Evolutionary conservation across 2,329 filamentous ascomycete genomes (phyloP), one percentile per base, ranked within the genome.

Genomic region (Zasmidium citrigriseum): DNA sequence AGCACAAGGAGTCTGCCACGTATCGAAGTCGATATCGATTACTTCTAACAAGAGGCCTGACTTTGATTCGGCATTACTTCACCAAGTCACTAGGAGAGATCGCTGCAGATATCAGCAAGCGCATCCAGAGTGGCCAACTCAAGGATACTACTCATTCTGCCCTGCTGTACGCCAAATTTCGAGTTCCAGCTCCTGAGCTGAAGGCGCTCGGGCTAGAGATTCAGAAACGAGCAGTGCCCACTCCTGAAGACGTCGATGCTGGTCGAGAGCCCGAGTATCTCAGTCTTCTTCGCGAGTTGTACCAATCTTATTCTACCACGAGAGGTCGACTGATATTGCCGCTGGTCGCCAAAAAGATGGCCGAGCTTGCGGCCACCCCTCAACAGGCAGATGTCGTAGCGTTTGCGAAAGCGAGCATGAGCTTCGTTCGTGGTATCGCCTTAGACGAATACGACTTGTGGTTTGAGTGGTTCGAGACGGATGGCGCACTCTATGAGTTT

Each of bases 21-120:
- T 98, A 97, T 73, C 85, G 93, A 46, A 91, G 93, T 5, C 86
- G 92, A 59, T 98, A 98, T 73, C 86, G 90, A 60, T 82, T 95
- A 0, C 82, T 97, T 12, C 83, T 98, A 45, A 89, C 87, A 1
- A 79, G 87, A 60, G 86, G 84, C 18, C 76, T 89, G 47, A 89
- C 86, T 0, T 78, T 89, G 23, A 87, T 89, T 49, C 83, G 87
- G 22, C 85, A 86, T 45, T 83, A 88, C 68, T 88, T 89, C 67
- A 86, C 84, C 59, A 83, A 82, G 63, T 80, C 80, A n/a, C 77
- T 86, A 22, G 83, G 82, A 62, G 86, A 86, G 61, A 86, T 84
- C 47, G 84, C 82, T 52, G 81, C 83, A 47, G 86, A 83, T 65
- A 86, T 86, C 48, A 81, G 82, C 21, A 86, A 82, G 72, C 83